Evolutionary conservation across 306 rosid genomes (phyloP).

Genomic region (Corylus heterophylla): DNA sequence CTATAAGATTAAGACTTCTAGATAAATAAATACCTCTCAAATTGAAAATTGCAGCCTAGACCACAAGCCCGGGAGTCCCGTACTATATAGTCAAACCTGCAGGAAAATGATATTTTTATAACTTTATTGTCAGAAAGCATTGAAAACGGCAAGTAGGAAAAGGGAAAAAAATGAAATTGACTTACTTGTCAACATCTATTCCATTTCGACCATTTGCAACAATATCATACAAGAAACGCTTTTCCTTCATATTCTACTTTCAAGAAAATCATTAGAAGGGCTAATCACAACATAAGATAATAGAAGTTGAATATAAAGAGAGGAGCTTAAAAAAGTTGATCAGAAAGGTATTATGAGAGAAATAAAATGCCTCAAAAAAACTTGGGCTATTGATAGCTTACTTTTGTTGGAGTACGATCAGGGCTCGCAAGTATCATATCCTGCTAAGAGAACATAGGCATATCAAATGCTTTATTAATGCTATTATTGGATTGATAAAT

Average conservation of each 20-base stretch:
- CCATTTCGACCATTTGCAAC: conserved; percentile 97
- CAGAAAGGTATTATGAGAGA: neutral
- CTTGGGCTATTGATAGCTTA: conserved; percentile 23
- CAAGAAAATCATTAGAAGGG: conserved; percentile 12
- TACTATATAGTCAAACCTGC: conserved; percentile 87
- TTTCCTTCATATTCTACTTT: conserved; percentile 33
- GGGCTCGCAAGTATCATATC: conserved; percentile 44
- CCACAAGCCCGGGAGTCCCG: conserved; percentile 93
- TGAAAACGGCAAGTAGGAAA: neutral
- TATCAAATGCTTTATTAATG: conserved; percentile 4
- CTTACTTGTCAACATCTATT: conserved; percentile 92
- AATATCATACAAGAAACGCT: conserved; percentile 76
- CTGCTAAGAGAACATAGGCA: conserved; percentile 37
- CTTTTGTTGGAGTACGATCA: conserved; percentile 23
- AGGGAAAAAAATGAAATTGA: conserved; percentile 2
- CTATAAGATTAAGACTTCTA: conserved; percentile 18
- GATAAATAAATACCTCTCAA: conserved; percentile 48
- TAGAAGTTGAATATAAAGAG: neutral
- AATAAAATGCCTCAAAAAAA: neutral
- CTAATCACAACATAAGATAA: conserved; percentile 5
- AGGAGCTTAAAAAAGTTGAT: neutral
- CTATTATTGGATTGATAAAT: neutral
- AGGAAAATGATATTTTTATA: conserved; percentile 14
- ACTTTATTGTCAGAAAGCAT: conserved; percentile 12
- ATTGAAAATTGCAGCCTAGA: conserved; percentile 83